Conservation (phyloP, 768 basidiomycete species). For the Auriscalpium microsporum region DNA sequence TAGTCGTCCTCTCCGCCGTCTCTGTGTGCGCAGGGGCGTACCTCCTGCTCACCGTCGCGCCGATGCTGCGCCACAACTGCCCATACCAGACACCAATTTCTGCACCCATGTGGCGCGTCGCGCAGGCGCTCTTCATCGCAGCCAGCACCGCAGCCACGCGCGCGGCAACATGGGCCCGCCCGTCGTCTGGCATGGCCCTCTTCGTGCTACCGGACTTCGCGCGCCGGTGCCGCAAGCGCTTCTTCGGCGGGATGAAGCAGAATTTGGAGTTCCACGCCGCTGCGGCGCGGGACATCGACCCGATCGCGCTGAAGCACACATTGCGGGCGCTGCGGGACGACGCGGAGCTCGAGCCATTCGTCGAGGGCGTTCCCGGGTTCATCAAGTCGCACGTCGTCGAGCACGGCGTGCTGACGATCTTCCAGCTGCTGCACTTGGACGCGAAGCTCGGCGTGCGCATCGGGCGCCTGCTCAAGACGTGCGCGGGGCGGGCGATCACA, state of each 20-base stretch:
- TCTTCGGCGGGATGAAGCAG: slow-evolving; percentile 2
- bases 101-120: slow-evolving; percentile 1
- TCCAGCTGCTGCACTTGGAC: slow-evolving; percentile 1
- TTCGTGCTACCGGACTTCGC: slow-evolving; percentile 4
- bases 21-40: neutral
- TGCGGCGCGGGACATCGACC: neutral
- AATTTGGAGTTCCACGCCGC: slow-evolving; percentile 3
- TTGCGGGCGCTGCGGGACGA: neutral
- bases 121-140: neutral
- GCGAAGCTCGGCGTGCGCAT: slow-evolving; percentile 10
- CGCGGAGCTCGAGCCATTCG: slow-evolving; percentile 5
- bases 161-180: neutral
- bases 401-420: slow-evolving; percentile 7
- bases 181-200: neutral
- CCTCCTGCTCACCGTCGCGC: slow-evolving; percentile 3
- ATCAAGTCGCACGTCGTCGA: slow-evolving; percentile 1
- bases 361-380: slow-evolving; percentile 8
- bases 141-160: neutral
- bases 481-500: neutral
- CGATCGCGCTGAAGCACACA: slow-evolving; percentile 1
- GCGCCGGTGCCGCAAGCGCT: neutral
- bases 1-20: neutral
- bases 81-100: slow-evolving; percentile 13
- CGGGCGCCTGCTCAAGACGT: slow-evolving; percentile 8
- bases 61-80: slow-evolving; percentile 4